Conservation (phyloP, 805 yeast genomes). For the Yamadazyma phyllophila region DNA sequence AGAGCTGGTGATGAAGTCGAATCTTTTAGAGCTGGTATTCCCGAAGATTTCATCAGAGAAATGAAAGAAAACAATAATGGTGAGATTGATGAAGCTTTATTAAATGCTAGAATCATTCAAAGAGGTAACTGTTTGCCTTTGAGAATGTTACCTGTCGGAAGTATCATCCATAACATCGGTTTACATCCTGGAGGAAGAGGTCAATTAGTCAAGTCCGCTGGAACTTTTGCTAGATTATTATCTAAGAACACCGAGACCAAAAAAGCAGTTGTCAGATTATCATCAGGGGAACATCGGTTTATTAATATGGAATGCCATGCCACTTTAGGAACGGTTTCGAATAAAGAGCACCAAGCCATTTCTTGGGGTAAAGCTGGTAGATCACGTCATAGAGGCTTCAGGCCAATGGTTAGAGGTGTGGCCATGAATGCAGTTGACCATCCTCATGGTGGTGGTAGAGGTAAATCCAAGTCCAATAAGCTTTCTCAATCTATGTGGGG, state of each 20-base stretch:
- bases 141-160: slow-evolving; percentile 90
- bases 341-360: slow-evolving; percentile 85
- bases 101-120: slow-evolving; percentile 81
- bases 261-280: slow-evolving; percentile 76
- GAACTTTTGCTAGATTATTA: slow-evolving; percentile 85
- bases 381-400: slow-evolving; percentile 83
- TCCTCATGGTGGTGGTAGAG: slow-evolving; percentile 99
- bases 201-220: slow-evolving; percentile 90
- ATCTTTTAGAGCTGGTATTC: slow-evolving; percentile 86
- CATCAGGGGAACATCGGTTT: slow-evolving; percentile 92
- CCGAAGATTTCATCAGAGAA: slow-evolving; percentile 65
- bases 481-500: slow-evolving; percentile 97
- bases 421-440: slow-evolving; percentile 98
- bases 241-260: slow-evolving; percentile 70
- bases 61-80: slow-evolving; percentile 70
- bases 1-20: slow-evolving; percentile 91
- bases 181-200: slow-evolving; percentile 70
- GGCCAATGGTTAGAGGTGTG: slow-evolving; percentile 96
- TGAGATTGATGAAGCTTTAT: slow-evolving; percentile 84
- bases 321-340: slow-evolving; percentile 89
- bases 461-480: slow-evolving; percentile 96
- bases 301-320: slow-evolving; percentile 86
- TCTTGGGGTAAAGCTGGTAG: slow-evolving; percentile 97
- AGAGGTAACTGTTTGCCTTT: slow-evolving; percentile 95
- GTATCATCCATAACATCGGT: slow-evolving; percentile 86